Evolutionary conservation across 2,329 filamentous ascomycete genomes (phyloP), one percentile per base, ranked within the genome.

Genomic region (Ophiostoma angusticollis): DNA sequence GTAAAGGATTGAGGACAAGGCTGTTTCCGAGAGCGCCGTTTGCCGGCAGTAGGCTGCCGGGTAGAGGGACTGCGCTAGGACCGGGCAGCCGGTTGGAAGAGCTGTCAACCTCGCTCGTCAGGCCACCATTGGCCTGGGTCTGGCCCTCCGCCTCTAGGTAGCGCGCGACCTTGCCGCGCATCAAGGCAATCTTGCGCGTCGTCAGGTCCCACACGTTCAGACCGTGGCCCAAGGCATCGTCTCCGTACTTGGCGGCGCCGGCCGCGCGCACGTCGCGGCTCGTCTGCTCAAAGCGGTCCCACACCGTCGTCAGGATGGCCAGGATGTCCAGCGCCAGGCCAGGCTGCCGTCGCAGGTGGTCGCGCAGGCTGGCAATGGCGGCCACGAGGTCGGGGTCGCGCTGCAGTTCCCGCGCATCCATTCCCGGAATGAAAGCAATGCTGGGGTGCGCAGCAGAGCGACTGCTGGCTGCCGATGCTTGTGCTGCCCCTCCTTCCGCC

Each of bases 171-270:
- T 68, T 69, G 3, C 60, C 53, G 6, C 59, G 60, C 1, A 63
- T 63, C 24, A 70, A 62, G 16, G 59, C 56, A 1, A 72, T 52
- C 31, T 70, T 69, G 27, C 62, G 58, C 0, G 66, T 61, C 0
- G 62, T 63, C 45, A 70, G 52, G 6, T 63, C 64, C 67, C 67
- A 71, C 0, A 68, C 48, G 33, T 65, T 67, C 37, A 62, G 61
- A 38, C 56, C 56, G 0, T 49, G 50, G n/a, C 52, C 59, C 0
- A 50, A 56, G 34, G 39, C 34, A 39, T 47, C 42, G 27, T n/a
- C n/a, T n/a, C 46, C 46, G 17, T 41, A 46, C 25, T 44, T 45
- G 37, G 39, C 37, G 4, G 52, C 46, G 3, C 57, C 52, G 0
- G 50, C 47, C 2, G 52, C 49, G 3, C 58, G 54, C 11, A 65